Base-by-base conservation (phyloP, 257 asterid genomes). In the Solanum microdontum region DNA sequence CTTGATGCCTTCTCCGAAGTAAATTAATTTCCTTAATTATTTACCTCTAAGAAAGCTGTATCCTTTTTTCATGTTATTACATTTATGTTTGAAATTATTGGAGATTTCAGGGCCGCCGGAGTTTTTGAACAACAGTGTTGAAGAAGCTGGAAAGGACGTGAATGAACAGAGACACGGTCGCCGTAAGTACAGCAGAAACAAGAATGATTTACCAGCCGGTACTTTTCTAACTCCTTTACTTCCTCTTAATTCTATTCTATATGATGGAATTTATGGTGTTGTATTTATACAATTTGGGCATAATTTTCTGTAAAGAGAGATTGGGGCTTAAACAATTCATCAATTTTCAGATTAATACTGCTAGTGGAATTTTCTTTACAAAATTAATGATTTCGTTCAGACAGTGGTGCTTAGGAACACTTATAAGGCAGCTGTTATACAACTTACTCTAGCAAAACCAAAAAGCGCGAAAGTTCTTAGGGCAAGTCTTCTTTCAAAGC, bases 101-200 rank as follows among this genome's bases (percentile, higher is more conserved):
- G 75, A 97, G 99, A 91, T 97, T 93, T 89, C 94, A 48, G 98
- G 95, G 82, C 99, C 99, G 36, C 99, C 99, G 88, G 92, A 95
- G 92, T 97, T 97, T 86, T 92, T 97, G 92, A 95, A 97, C 91
- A 91, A 92, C 60, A 86, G 89, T 69, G 94, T 93, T 83, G 88
- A 94, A 82, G 96, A 94, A 40, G 84, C 85, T 77, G 89, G 72
- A 89, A 93, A 90, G 89, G 96, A 90, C 82, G 91, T 34, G 33
- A 90, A 88, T 37, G 93, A 26, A 87, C 95, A 86, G 86, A 92
- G 94, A 90, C 97, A 88, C 28, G 94, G 96, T 30, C 90, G 95
- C 86, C 91, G 94, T 86, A 92, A 89, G 88, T 87, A 90, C 86
- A 94, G 93, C 70, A 92, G 91, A 88, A 95, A 94, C 60, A 95